These are phyloP conservation scores for Leptomonas pyrrhocoris DNA, from an alignment of 208 protist species.

Conservation along the genomic window DNA sequence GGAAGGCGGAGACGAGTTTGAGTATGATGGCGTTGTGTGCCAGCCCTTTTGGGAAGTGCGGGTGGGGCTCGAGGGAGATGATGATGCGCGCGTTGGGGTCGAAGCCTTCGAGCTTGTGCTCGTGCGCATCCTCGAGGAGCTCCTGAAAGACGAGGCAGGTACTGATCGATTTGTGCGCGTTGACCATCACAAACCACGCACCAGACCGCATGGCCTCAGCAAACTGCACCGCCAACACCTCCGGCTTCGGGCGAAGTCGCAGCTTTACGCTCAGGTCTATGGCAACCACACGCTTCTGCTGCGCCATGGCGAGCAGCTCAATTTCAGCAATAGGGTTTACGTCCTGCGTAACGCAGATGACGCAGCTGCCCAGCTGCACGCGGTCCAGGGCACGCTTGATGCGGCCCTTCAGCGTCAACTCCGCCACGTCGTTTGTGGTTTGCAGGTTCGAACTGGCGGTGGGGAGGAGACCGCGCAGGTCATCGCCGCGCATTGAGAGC, in stretches of 20 bases:
- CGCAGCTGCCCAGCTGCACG: constrained; percentile 46
- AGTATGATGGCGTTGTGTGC: constrained; percentile 55
- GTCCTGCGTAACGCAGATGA: constrained; percentile 82
- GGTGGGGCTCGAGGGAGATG: constrained; percentile 73
- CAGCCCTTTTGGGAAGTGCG: constrained; percentile 78
- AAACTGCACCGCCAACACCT: constrained; percentile 56
- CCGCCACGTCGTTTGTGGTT: constrained; percentile 15
- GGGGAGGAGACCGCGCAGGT: constrained; percentile 22
- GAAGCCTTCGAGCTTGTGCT: constrained; percentile 65
- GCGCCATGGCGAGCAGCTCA: constrained; percentile 64
- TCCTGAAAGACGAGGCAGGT: constrained; percentile 66
- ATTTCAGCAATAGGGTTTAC: constrained; percentile 83
- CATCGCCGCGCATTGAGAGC: constrained; percentile 43
- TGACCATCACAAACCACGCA: constrained; percentile 76
- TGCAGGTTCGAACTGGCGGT: neutral
- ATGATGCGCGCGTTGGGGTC: constrained; percentile 59
- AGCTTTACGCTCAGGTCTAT: constrained; percentile 81
- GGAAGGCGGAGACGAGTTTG: constrained; percentile 62
- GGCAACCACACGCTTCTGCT: constrained; percentile 40
- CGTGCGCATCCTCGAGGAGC: constrained; percentile 59
- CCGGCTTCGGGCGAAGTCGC: constrained; percentile 65
- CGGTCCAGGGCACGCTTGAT: constrained; percentile 50
- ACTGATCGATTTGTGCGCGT: constrained; percentile 88
- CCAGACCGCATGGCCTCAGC: constrained; percentile 65
- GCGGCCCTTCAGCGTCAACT: constrained; percentile 45